Base-by-base conservation (phyloP, 148 eudicot species). In the Suaeda aralocaspica region DNA sequence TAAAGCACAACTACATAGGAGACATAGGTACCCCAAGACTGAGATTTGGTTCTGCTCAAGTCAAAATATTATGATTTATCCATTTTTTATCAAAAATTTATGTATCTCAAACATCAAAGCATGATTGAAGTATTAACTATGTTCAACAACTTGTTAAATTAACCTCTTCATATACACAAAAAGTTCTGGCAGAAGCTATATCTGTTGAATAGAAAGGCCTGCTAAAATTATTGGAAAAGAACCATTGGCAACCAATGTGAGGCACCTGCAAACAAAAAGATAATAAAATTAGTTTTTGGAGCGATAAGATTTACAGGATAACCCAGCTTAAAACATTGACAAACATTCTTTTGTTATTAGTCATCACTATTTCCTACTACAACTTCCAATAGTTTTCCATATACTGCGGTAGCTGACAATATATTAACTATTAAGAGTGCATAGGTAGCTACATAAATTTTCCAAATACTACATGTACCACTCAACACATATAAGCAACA, bases 161-260 rank as follows among this genome's bases (percentile, higher is more conserved):
- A 66, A 90, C 99, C 99, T 94, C 88, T 76, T 91, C 99, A 66
- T 80, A 91, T 49, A 91, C 76, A 79, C 99, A 94, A 81, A 94
- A 94, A 14, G 99, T 94, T 77, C 99, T 84, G 66, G 99, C 79
- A 72, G 89, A 67, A 68, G 96, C 97, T 66, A 94, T 87, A 45
- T 91, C 79, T 46, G 74, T 78, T 44, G 89, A 70, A 63, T 87
- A 94, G 73, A 82, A 71, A 74, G 89, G 71, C 25, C 77, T 61
- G 64, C 67, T 77, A 62, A 77, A 74, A 46, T 78, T 61, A 39
- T 65, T 25, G 24, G 83, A 79, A 69, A 80, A 87, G 79, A 89
- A 87, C 99, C 99, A 94, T 74, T 91, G 97, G 74, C 89, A 81
- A 70, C 97, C 91, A 73, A 94, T 91, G 19, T 73, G 70, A 64